Evolutionary conservation across 2,329 filamentous ascomycete genomes (phyloP), one percentile per base, ranked within the genome.

Genomic region (Fusarium lateritium): DNA sequence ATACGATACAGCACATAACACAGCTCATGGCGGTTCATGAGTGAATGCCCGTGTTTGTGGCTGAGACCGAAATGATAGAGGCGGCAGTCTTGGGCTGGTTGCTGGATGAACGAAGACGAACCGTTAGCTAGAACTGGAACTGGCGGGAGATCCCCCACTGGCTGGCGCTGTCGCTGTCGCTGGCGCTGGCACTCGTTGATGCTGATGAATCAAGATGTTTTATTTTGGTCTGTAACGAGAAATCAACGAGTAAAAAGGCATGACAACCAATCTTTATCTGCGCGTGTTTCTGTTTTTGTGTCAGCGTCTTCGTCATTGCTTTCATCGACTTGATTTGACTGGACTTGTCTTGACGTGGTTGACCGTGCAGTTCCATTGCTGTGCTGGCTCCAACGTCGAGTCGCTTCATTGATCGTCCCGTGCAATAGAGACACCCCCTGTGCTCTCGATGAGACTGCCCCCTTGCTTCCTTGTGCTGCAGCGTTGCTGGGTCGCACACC

Each of bases 351-450:
- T 50, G 46, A 53, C 65, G 53, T 58, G 62, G 43, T 47, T 52
- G 58, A 36, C 51, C 26, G 60, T 69, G 60, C 60, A 69, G 61
- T 59, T 65, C 40, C 53, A 65, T 65, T 69, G 66, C 66, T 69
- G 61, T 55, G 66, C 56, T 69, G 66, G 66, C 66, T 69, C 65
- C 66, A 69, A 62, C 66, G 56, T 69, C 55, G 66, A 67, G 64
- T 67, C 65, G 65, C 65, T 69, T 69, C 50, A 66, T 61, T 69
- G 65, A 57, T 58, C 56, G 56, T 58, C 66, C 65, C 56, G 66
- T 51, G 40, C 45, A 24, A 38, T 70, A 64, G 38, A 38, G 8
- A 33, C 67, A 69, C 63, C 62, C 67, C 51, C 51, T 53, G 34
- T 24, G 21, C 19, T 39, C n/a, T 19, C 11, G 40, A 44, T 49